Evolutionary conservation across 78 protist species (phyloP).

Genomic region (Protostelium mycophagum): DNA sequence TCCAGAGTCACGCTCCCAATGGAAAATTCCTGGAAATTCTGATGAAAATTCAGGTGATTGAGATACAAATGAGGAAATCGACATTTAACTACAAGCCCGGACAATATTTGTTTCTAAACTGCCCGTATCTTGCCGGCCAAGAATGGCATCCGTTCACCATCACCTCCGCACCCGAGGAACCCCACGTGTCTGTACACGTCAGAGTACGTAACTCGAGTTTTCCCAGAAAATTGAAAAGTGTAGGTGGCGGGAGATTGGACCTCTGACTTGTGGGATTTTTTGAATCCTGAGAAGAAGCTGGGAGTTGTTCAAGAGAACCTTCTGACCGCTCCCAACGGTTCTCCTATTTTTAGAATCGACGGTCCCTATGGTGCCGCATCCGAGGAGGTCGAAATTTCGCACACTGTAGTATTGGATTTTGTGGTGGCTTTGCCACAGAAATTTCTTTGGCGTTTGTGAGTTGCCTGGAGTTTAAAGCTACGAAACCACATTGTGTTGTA

Average conservation of each 20-base stretch:
- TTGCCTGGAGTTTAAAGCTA: too few species aligned
- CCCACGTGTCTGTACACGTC: constrained; percentile 65
- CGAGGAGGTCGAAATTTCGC: constrained; percentile 61
- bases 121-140: constrained; percentile 65
- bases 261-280: constrained; percentile 35
- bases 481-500: too few species aligned
- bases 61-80: constrained; percentile 52
- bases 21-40: not conserved
- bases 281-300: constrained; percentile 53
- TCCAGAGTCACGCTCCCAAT: not conserved
- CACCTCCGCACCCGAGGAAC: constrained; percentile 84
- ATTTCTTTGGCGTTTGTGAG: too few species aligned
- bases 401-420: too few species aligned
- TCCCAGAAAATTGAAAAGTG: too few species aligned
- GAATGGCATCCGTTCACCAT: constrained; percentile 95
- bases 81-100: constrained; percentile 75
- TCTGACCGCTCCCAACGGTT: constrained; percentile 65
- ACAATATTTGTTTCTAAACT: constrained; percentile 79
- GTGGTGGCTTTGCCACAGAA: too few species aligned
- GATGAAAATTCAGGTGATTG: constrained; percentile 32
- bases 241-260: constrained; percentile 74
- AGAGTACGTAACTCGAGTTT: constrained; percentile 32
- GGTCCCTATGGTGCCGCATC: constrained; percentile 90
- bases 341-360: constrained; percentile 67
- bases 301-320: constrained; percentile 64